A percentile compares a stretch with the other conserved stretches of the same genome.
These are phyloP conservation scores for Chaetomiaceae sp. DNA, from an alignment of 2,329 filamentous ascomycete genomes.

Conservation along the genomic window DNA sequence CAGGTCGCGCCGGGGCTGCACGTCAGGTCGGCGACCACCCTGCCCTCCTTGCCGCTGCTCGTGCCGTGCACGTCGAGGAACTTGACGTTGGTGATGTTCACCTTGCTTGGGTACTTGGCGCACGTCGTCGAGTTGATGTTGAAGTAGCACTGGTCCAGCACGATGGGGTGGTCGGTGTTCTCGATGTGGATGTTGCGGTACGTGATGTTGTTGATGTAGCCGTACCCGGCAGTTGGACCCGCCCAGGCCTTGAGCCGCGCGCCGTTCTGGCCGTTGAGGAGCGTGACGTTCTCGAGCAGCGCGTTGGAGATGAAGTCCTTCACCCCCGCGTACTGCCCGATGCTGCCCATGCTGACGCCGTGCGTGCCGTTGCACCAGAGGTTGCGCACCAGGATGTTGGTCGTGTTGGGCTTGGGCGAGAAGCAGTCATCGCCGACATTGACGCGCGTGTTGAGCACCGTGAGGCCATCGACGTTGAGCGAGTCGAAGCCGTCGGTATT, in stretches of 20 bases:
- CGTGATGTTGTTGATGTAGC: conserved; percentile 57
- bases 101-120: conserved; percentile 47
- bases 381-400: conserved; percentile 53
- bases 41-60: conserved; percentile 51
- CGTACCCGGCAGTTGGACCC: conserved; percentile 51
- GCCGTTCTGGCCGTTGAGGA: conserved; percentile 48
- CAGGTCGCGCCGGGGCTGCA: conserved; percentile 52
- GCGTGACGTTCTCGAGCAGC: conserved; percentile 54
- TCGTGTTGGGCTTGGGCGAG: conserved; percentile 55
- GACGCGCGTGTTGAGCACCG: conserved; percentile 45
- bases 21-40: conserved; percentile 49
- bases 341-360: conserved; percentile 53
- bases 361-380: conserved; percentile 58
- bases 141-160: conserved; percentile 60
- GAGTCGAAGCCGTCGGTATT: conserved; percentile 62
- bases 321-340: conserved; percentile 53
- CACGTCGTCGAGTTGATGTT: conserved; percentile 47
- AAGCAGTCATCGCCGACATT: conserved; percentile 58
- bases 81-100: conserved; percentile 54
- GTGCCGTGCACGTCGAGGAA: conserved; percentile 56
- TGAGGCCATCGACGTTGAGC: conserved; percentile 50
- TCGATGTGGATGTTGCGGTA: conserved; percentile 57
- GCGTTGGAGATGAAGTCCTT: conserved; percentile 53
- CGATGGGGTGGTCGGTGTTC: conserved; percentile 53
- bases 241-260: conserved; percentile 60